These are phyloP conservation scores for Trametes polyzona DNA, from an alignment of 1,284 basidiomycete genomes.

Conservation along the genomic window DNA sequence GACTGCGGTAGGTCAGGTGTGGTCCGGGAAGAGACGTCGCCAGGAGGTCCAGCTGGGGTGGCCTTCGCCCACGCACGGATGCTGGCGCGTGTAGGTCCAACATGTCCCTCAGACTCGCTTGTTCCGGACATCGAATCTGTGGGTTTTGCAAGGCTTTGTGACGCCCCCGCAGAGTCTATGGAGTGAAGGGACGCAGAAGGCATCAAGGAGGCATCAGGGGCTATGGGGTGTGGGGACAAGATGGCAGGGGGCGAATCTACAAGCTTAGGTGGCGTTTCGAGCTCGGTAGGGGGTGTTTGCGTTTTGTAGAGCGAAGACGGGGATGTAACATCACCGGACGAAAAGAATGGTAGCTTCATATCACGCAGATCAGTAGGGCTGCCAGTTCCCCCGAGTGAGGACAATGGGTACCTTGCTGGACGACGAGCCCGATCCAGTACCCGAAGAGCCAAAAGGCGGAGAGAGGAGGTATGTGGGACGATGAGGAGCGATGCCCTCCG, in stretches of 20 bases:
- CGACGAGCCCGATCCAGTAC: constrained; percentile 7
- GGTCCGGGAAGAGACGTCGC: not conserved
- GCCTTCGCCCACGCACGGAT: constrained; percentile 21
- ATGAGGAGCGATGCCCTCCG: too few relatives aligned
- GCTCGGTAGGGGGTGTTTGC: constrained; percentile 4
- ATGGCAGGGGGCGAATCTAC: not conserved
- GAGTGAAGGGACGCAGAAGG: not conserved
- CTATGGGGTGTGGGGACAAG: not conserved
- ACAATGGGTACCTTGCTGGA: constrained; percentile 5
- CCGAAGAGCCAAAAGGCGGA: not conserved
- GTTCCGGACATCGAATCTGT: not conserved
- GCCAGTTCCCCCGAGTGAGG: not conserved
- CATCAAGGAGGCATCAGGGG: not conserved
- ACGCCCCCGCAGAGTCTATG: not conserved
- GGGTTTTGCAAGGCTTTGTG: not conserved
- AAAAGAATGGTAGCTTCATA: not conserved
- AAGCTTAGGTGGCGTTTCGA: not conserved
- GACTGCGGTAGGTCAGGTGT: not conserved
- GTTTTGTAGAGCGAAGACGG: not conserved
- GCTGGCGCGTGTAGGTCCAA: constrained; percentile 16
- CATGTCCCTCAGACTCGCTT: constrained; percentile 4
- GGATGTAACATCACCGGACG: not conserved
- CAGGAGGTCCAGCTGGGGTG: constrained; percentile 14
- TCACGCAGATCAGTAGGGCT: not conserved
- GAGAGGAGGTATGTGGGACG: not conserved